phyloP scores from a whole-genome alignment of 2,329 filamentous ascomycete genomes.

The Paramyrothecium sp. region DNA sequence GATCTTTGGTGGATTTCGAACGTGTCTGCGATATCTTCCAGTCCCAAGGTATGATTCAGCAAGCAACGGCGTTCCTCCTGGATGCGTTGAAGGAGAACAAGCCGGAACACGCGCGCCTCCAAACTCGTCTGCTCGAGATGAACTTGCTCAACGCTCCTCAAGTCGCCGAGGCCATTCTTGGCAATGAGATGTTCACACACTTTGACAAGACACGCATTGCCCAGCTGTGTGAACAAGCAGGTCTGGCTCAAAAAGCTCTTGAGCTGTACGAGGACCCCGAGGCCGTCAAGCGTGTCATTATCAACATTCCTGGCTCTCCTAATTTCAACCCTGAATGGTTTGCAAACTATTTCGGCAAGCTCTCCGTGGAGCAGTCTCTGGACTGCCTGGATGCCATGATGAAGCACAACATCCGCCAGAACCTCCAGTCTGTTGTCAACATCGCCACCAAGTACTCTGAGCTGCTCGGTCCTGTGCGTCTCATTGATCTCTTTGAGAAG shows the following conservation, averaged over 20 bases:
- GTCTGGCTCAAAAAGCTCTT: conserved; percentile 80
- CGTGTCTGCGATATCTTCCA: conserved; percentile 98
- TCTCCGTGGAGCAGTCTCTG: conserved; percentile 92
- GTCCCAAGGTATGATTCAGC: conserved; percentile 95
- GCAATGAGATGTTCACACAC: conserved; percentile 98
- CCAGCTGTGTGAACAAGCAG: conserved; percentile 88
- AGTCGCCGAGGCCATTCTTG: conserved; percentile 94
- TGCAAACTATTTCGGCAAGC: conserved; percentile 85
- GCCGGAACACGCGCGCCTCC: conserved; percentile 87
- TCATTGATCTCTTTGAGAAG: conserved; percentile 95
- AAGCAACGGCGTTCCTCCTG: conserved; percentile 95
- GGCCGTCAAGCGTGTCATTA: conserved; percentile 84
- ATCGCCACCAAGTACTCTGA: conserved; percentile 98
- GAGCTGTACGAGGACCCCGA: conserved; percentile 93
- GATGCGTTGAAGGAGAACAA: conserved; percentile 94
- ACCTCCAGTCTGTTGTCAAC: conserved; percentile 90
- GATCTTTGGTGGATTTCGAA: conserved; percentile 86
- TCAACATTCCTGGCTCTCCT: conserved; percentile 78
- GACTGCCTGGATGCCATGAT: conserved; percentile 97
- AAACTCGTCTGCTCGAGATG: conserved; percentile 96
- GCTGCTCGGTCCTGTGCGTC: conserved; percentile 77
- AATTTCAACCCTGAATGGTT: conserved; percentile 92
- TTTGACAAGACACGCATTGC: conserved; percentile 92
- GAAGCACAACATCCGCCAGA: conserved; percentile 93
- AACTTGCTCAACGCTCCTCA: conserved; percentile 95